Conservation (phyloP, 108 stramenopile species). For the Fragilaria crotonensis region DNA sequence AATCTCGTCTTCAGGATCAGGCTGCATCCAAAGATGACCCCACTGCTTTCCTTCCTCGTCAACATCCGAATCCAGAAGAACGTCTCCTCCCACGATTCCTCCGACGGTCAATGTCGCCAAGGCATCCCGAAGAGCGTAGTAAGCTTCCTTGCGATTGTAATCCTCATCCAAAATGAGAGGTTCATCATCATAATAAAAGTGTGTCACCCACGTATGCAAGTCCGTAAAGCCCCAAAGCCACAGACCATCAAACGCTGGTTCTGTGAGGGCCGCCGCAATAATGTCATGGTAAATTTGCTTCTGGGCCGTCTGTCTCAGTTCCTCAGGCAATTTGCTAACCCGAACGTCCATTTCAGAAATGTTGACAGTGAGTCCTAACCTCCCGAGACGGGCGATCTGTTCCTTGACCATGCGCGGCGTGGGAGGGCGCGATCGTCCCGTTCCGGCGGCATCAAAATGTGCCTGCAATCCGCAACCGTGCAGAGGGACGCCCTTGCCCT, state of each 20-base stretch:
- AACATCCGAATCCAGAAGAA: constrained; percentile 32
- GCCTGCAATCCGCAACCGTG: constrained; percentile 90
- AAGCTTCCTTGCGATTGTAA: constrained; percentile 52
- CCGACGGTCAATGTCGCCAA: constrained; percentile 49
- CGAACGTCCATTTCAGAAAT: constrained; percentile 94
- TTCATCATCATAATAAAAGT: constrained; percentile 79
- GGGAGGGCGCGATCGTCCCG: constrained; percentile 59
- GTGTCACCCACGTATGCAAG: constrained; percentile 81
- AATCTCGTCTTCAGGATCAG: constrained; percentile 24
- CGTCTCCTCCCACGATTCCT: constrained; percentile 47
- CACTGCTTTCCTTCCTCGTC: constrained; percentile 54
- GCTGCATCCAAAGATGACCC: constrained; percentile 79
- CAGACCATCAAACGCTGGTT: constrained; percentile 79
- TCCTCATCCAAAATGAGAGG: constrained; percentile 77
- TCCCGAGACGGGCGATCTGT: constrained; percentile 79
- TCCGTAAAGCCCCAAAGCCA: constrained; percentile 93
- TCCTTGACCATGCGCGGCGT: constrained; percentile 86
- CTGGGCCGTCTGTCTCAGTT: constrained; percentile 51
- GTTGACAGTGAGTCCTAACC: constrained; percentile 84
- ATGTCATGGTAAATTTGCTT: constrained; percentile 80
- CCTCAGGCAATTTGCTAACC: constrained; percentile 42
- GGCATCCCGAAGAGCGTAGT: constrained; percentile 65
- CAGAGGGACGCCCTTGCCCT: constrained; percentile 63
- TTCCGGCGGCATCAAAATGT: constrained; percentile 82
- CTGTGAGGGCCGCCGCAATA: constrained; percentile 77